Evolutionary conservation across 2,329 filamentous ascomycete species (phyloP), one percentile per base, ranked within the genome.

Genomic region (Byssochlamys sp.): DNA sequence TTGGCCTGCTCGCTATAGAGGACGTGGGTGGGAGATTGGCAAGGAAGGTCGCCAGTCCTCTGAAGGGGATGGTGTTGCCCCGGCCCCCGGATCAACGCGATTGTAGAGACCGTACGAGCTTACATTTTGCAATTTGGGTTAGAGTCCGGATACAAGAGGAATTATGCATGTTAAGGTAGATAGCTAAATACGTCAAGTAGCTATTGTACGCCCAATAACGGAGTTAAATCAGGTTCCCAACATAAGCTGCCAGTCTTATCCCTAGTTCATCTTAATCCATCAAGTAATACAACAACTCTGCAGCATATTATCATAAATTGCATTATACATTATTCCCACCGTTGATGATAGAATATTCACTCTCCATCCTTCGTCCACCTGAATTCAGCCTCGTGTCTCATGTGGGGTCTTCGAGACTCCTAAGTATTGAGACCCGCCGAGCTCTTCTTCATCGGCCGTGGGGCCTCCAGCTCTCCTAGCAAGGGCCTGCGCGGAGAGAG

Each of bases 1-100:
- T n/a, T 78, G 75, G 76, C 53, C 53, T 4, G 53, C 53, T 33
- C 50, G 53, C 24, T 55, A 55, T 55, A 56, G 58, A 9, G 58
- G 55, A 31, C 58, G 58, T 29, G 52, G 55, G 2, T 59, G 58
- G 58, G 58, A 59, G 55, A 57, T 59, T 45, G 49, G 24, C 12
- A 33, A 51, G 5, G 26, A 52, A 14, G 45, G 49, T n/a, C 49
- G 39, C 27, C 39, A 55, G 45, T 11, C 28, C 1, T 54, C 51
- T 14, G 55, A 59, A 31, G 55, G 55, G 10, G 25, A 39, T 24
- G 58, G 55, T 7, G 58, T 59, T n/a, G 48, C 31, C 19, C 52
- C 29, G 25, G 29, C 26, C 14, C 52, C 29, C 25, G 48, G 35
- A 52, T n/a, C 3, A 24, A 57, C 48, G 11, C 51, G 33, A 26